Evolutionary conservation across 148 eudicot genomes (phyloP).

Genomic region (Rhododendron molle): DNA sequence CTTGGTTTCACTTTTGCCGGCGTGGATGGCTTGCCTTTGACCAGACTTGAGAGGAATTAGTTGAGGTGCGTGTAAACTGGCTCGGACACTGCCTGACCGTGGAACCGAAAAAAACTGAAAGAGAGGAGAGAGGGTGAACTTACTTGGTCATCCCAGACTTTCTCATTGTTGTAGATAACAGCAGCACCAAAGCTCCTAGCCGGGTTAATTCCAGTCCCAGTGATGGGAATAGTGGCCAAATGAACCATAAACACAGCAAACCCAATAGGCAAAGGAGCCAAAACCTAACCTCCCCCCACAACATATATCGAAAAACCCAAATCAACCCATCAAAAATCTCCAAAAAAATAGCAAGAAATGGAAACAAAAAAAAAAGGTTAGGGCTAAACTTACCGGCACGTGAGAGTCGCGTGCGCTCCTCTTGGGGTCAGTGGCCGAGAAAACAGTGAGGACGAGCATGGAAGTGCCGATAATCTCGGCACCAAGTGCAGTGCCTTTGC

Average conservation of each 20-base stretch:
- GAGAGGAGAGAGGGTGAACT: no score
- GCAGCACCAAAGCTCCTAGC: constrained; percentile 77
- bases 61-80: no score
- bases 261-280: constrained; percentile 72
- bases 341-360: not conserved
- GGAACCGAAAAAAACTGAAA: no score
- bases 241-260: constrained; percentile 77
- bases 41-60: no score
- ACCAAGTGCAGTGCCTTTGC: constrained; percentile 24
- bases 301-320: no score
- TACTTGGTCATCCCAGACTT: constrained; percentile 63
- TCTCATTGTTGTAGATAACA: constrained; percentile 46
- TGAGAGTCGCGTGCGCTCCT: constrained; percentile 16
- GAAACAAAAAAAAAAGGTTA: not conserved
- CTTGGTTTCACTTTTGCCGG: no score
- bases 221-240: constrained; percentile 69
- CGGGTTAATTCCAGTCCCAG: constrained; percentile 77
- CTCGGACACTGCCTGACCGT: no score
- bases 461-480: no score
- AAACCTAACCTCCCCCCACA: constrained; percentile 20
- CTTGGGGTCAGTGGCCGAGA: constrained; percentile 36
- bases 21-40: no score
- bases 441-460: no score
- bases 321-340: not conserved
- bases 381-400: constrained; percentile 27